These are phyloP conservation scores for Xylaria cubensis DNA, from an alignment of 495 filamentous ascomycete genomes.

Conservation along the genomic window DNA sequence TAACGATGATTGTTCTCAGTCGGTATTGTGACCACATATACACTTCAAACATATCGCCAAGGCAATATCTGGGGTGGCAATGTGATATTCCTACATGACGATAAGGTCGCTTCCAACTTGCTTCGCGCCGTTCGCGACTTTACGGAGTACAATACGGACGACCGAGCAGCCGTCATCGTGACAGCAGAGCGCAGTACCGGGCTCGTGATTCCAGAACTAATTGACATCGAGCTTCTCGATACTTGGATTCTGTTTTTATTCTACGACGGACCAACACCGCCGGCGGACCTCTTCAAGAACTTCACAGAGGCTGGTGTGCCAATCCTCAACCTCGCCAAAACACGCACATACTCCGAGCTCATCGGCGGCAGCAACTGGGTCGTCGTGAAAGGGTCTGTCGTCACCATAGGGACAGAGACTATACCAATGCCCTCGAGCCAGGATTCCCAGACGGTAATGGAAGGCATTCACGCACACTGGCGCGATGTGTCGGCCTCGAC, in stretches of 20 bases:
- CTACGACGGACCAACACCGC: slow-evolving; percentile 63
- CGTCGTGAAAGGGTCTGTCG: slow-evolving; percentile 38
- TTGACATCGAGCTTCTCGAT: slow-evolving; percentile 49
- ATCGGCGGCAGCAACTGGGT: slow-evolving; percentile 43
- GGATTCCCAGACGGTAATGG: slow-evolving; percentile 51
- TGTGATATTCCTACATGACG: slow-evolving; percentile 49
- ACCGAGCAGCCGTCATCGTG: slow-evolving; percentile 60
- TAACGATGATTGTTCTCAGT: slow-evolving; percentile 28
- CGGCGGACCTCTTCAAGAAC: slow-evolving; percentile 60
- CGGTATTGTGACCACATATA: slow-evolving; percentile 57
- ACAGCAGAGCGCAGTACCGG: slow-evolving; percentile 56
- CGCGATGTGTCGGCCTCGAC: slow-evolving; percentile 46
- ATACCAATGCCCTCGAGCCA: slow-evolving; percentile 51
- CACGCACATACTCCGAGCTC: slow-evolving; percentile 36
- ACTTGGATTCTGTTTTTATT: slow-evolving; percentile 68
- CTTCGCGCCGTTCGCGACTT: slow-evolving; percentile 60
- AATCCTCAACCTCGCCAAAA: slow-evolving; percentile 35
- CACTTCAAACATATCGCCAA: slow-evolving; percentile 55
- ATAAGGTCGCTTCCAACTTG: slow-evolving; percentile 48
- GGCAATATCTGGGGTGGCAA: slow-evolving; percentile 62
- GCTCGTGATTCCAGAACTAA: slow-evolving; percentile 13
- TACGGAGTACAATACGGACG: slow-evolving; percentile 56
- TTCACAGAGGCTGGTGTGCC: slow-evolving; percentile 57
- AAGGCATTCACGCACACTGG: slow-evolving; percentile 57
- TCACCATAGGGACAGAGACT: slow-evolving; percentile 60